Base-by-base conservation (phyloP, 1,284 basidiomycete species). In the Stygiomarasmius scandens region DNA sequence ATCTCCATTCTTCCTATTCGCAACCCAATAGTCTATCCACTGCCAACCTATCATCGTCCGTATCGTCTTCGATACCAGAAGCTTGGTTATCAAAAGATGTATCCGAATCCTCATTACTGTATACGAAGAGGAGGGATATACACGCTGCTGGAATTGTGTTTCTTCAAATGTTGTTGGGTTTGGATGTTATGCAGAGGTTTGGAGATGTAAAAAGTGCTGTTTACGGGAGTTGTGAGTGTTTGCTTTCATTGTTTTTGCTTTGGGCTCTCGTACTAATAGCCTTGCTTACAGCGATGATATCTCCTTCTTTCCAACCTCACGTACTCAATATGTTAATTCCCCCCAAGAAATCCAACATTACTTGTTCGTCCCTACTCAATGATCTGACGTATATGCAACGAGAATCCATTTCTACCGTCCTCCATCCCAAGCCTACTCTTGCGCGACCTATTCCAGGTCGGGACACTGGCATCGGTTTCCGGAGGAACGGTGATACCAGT, bases 141-240 rank as follows among this genome's bases (percentile, higher is more conserved):
- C 89, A 92, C 66, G 77, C 81, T n/a, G 81, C 85, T 0, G 91
- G 89, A 0, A 80, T 92, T 43, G 77, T 91, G 3, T 73, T 92
- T 34, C 63, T 92, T 50, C 89, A 92, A 69, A 92, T 93, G 90
- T 69, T 92, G 11, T 68, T 89, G 23, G 90, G 91, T 0, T 71
- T 85, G 55, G 81, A 87, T 62, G 86, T 91, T 5, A 80, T 81
- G 54, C 44, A 58, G 49, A 62, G 68, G 46, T 78, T 67, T 58
- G 61, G 71, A 23, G 75, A 78, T 50, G 74, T 79, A 1, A 73
- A 76, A 9, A 70, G 73, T 48, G 83, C 82, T 14, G 66, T 84
- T 11, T 73, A 77, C 59, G 38, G 14, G 5, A 71, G 72, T 49
- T 72, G 82, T 81, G 61, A 52, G 29, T 32, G 29, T 32, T 32